Base-by-base conservation (phyloP, 306 rosid species). In the Cicer arietinum region DNA sequence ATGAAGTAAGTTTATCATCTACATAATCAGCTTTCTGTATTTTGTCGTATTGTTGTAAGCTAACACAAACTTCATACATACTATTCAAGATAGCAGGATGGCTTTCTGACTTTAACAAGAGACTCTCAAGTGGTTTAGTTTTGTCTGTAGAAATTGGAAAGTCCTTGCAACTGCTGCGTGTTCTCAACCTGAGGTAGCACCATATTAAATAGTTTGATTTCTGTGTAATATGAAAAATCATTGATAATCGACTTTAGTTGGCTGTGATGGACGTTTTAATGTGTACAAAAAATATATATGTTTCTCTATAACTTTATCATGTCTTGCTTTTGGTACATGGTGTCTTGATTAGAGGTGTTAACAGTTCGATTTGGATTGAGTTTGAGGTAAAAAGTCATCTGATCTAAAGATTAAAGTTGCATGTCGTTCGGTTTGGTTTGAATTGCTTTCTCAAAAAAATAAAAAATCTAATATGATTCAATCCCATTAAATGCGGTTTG, bases 61-160 rank as follows among this genome's bases (percentile, higher is more conserved):
- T 75, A 82, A 76, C 73, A 52, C 51, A 65, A 82, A 69, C 74
- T 81, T 71, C 45, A 20, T 65, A 11, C 52, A 58, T 71, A 58
- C 81, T 67, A 69, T 52, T 87, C 80, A 84, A 94, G 98, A 87
- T 94, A 72, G 63, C 89, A 50, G 98, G 97, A 67, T 94, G 97
- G 91, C 92, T 94, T 74, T 86, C 90, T 83, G 79, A 86, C 78
- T 87, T 85, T 79, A 85, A 59, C 73, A 51, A 45, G 77, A 85
- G 87, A 77, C 75, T 75, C 73, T 67, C 77, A 50, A 78, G 76
- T 42, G 76, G 58, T 56, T 66, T 81, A 41, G 77, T 41, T 25
- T 46, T 75, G 30, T 84, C 82, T 48, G 67, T 66, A 22, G 80
- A 73, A 76, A 74, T 20, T 65, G 85, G 89, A 62, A 90, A 79